Conservation (phyloP, 1,284 basidiomycete genomes). For the Prillingera fragicola region DNA sequence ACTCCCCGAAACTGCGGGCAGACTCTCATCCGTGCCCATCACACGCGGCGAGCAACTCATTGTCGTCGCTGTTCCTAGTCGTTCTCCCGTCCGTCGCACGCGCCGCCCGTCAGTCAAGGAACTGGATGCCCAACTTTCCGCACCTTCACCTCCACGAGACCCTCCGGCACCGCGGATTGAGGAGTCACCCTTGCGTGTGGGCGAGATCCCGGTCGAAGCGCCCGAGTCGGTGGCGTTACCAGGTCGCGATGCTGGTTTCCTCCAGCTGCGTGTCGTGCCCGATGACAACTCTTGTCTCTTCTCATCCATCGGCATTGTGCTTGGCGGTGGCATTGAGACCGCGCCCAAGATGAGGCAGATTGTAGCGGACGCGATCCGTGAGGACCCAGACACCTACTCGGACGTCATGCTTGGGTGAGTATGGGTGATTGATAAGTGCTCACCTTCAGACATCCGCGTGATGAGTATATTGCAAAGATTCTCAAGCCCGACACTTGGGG, state of each 20-base stretch:
- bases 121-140: conserved; percentile 30
- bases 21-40: conserved; percentile 68
- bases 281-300: conserved; percentile 94
- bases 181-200: conserved; percentile 7
- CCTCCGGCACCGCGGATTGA: conserved; percentile 14
- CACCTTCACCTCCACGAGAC: conserved; percentile 24
- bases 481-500: conserved; percentile 77
- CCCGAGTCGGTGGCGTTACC: conserved; percentile 32
- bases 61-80: conserved; percentile 53
- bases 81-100: conserved; percentile 17
- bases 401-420: conserved; percentile 78
- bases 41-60: conserved; percentile 75
- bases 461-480: conserved; percentile 74
- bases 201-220: conserved; percentile 21
- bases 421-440: not conserved
- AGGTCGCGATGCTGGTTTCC: conserved; percentile 50
- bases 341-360: conserved; percentile 47
- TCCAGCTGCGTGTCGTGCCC: conserved; percentile 64
- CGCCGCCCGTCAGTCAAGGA: conserved; percentile 35
- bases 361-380: conserved; percentile 70
- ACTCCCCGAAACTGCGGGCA: conserved; percentile 65
- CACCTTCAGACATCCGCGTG: conserved; percentile 58
- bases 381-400: conserved; percentile 64
- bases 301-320: conserved; percentile 73
- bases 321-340: conserved; percentile 69